Evolutionary conservation across 2,329 filamentous ascomycete genomes (phyloP).

Genomic region (Neonectria punicea): DNA sequence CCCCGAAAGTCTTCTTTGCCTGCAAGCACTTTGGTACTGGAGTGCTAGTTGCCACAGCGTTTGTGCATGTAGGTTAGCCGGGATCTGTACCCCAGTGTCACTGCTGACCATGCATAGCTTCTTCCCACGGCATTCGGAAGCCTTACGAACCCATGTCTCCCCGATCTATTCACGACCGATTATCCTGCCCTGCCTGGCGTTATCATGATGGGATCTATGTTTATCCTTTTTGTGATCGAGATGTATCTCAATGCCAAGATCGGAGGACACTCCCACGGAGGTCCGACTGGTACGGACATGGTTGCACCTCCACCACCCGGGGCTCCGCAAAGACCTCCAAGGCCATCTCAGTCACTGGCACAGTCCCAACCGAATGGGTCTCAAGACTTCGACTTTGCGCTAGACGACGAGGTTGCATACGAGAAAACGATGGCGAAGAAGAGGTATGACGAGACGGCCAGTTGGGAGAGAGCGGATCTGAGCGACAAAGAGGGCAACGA

Average conservation of each 20-base stretch:
- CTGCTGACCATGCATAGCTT: conserved; percentile 49
- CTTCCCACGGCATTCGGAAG: conserved; percentile 69
- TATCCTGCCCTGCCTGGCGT: conserved; percentile 72
- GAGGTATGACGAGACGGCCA: conserved; percentile 51
- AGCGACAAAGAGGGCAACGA: conserved; percentile 39
- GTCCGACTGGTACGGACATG: conserved; percentile 56
- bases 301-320: neutral
- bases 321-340: conserved; percentile 1
- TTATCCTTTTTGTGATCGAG: conserved; percentile 70
- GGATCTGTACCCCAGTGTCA: neutral
- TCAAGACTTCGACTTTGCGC: conserved; percentile 1
- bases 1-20: conserved; percentile 67
- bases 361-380: neutral
- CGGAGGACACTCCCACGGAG: conserved; percentile 68
- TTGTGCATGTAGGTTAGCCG: conserved; percentile 68
- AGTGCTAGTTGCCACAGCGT: conserved; percentile 77
- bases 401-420: conserved; percentile 40
- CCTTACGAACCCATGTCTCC: conserved; percentile 64
- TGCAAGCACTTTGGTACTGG: conserved; percentile 77
- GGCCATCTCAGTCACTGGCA: neutral
- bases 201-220: conserved; percentile 73
- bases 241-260: conserved; percentile 70
- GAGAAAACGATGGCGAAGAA: conserved; percentile 55
- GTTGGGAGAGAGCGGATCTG: conserved; percentile 38
- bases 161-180: conserved; percentile 66